Evolutionary conservation across 2,329 filamentous ascomycete genomes (phyloP), one percentile per base, ranked within the genome.

Genomic region (Lasiodiplodia hormozganensis): DNA sequence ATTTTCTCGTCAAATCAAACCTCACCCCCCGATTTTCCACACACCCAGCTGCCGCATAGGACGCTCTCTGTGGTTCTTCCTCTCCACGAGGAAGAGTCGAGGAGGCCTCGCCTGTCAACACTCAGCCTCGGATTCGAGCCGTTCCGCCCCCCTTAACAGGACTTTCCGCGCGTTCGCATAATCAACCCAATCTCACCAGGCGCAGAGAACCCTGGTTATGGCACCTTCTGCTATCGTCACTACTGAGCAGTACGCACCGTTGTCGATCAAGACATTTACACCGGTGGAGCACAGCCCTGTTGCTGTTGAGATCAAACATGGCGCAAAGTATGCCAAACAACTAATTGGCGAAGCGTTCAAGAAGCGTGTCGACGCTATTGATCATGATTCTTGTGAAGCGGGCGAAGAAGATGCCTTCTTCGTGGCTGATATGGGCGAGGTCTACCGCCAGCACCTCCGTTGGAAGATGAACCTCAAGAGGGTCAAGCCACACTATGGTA

Each of bases 11-110:
- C 76, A 74, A 78, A 80, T 73, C 76, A 78, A 76, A 78, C 78
- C 76, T 74, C 74, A 73, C 80, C 79, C 74, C 87, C 86, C 82
- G 87, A 84, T 80, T 84, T 87, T 81, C 83, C 87, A 83, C 83
- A 84, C 82, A 84, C 85, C 88, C 92, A 97, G 93, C 95, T 98
- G 96, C 96, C 96, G 96, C 95, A 99, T 99, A 98, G 93, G 92
- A 96, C 92, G 90, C 89, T 89, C 90, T 90, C 89, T 89, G 88
- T 90, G 92, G 92, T 94, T 97, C 95, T 98, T 98, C 95, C 94
- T 97, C 95, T 96, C 86, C 86, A 85, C 83, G 95, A 94, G 96
- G 96, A 95, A 96, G 96, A 96, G 93, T 97, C 94, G 92, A 93
- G 92, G 91, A 95, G 93, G 91, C 93, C 92, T 93, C 92, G 93